phyloP scores from a whole-genome alignment of 2,329 filamentous ascomycete genomes.

The Helminthosporium solani region DNA sequence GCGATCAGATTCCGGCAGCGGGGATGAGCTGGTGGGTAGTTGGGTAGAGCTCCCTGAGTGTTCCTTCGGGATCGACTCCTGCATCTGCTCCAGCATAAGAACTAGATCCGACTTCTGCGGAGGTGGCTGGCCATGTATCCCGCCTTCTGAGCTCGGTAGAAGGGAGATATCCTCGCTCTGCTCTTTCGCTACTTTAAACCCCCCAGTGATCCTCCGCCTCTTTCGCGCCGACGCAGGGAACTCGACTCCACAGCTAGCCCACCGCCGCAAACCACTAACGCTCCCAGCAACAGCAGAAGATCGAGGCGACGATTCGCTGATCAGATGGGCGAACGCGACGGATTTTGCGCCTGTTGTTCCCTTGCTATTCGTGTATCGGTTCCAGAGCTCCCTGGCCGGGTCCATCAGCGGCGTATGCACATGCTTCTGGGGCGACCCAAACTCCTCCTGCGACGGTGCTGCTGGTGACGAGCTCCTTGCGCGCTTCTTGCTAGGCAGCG shows the following conservation, averaged over 20 bases:
- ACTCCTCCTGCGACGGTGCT: conserved; percentile 43
- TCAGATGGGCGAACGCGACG: conserved; percentile 47
- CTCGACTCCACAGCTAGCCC: conserved; percentile 54
- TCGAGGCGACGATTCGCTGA: conserved; percentile 49
- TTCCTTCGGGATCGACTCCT: conserved; percentile 44
- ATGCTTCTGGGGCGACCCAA: conserved; percentile 23
- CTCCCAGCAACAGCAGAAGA: conserved; percentile 48
- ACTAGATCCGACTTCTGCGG: conserved; percentile 31
- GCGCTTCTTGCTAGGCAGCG: conserved; percentile 46
- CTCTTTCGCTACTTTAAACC: conserved; percentile 33
- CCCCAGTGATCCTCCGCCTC: conserved; percentile 39
- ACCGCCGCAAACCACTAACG: conserved; percentile 49
- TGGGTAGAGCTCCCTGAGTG: conserved; percentile 21
- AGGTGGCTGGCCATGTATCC: conserved; percentile 27
- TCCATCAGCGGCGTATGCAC: conserved; percentile 49
- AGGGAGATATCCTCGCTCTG: conserved; percentile 29
- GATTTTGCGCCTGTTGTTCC: conserved; percentile 40
- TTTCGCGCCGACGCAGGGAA: conserved; percentile 49
- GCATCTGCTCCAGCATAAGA: conserved; percentile 46
- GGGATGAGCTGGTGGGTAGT: conserved; percentile 50
- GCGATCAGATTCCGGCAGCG: conserved; percentile 41
- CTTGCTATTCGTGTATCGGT: conserved; percentile 45
- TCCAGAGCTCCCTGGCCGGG: conserved; percentile 51
- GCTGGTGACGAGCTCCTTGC: conserved; percentile 50
- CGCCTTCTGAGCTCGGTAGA: conserved; percentile 35